Conservation (phyloP, 176 grass and related monocot genomes). For the Avena sativa region DNA sequence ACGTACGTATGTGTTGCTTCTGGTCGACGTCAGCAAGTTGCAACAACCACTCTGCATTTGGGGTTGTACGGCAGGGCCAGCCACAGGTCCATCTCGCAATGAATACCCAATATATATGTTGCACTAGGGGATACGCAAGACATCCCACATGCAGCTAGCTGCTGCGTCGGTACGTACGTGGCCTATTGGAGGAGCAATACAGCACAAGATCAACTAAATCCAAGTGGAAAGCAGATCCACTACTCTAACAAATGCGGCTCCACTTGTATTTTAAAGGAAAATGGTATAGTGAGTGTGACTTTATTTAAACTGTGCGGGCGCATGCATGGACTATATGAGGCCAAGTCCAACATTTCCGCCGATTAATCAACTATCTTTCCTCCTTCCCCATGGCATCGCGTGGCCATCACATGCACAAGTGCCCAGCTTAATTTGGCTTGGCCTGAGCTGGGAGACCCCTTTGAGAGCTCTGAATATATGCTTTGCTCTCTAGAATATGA, state of each 20-base stretch:
- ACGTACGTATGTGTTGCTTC: not conserved
- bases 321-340: slow-evolving; percentile 1
- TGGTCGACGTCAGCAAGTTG: slow-evolving; percentile 20
- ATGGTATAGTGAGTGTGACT: not conserved
- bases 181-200: not conserved
- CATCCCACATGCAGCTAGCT: slow-evolving; percentile 31
- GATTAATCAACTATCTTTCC: not conserved
- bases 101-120: slow-evolving; percentile 18
- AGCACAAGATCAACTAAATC: not conserved
- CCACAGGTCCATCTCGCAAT: not conserved
- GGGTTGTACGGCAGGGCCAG: slow-evolving; percentile 14
- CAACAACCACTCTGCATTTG: slow-evolving; percentile 17
- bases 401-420: slow-evolving; percentile 30
- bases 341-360: slow-evolving; percentile 36
- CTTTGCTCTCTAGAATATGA: not conserved
- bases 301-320: not conserved
- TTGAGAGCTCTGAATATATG: not conserved
- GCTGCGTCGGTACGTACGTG: slow-evolving; percentile 7
- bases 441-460: not conserved
- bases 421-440: not conserved
- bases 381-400: slow-evolving; percentile 18
- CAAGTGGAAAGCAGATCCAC: slow-evolving; percentile 3
- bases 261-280: not conserved
- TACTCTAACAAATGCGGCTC: not conserved
- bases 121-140: slow-evolving; percentile 9